Percentiles rank a stretch among this genome's conserved stretches.
phyloP scores from a whole-genome alignment of 352 stramenopile species.

The Pythium diclinum region DNA sequence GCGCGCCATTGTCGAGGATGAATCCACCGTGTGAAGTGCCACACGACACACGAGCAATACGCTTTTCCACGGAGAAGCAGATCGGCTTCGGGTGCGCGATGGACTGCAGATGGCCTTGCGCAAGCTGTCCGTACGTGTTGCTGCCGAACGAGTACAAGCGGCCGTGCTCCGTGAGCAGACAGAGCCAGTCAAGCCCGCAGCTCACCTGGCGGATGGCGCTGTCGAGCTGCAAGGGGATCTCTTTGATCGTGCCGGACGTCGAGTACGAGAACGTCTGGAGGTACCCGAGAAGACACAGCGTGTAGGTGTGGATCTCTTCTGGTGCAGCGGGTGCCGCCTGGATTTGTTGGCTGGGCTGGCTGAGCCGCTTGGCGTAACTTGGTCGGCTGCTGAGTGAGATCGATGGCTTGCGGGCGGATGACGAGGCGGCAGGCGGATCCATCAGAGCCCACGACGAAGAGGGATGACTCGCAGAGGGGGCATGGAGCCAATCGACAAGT shows the following conservation, averaged over 20 bases:
- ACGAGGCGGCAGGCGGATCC: neutral
- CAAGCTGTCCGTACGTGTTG: slow-evolving; percentile 64
- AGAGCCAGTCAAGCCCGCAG: slow-evolving; percentile 51
- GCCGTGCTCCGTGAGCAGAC: slow-evolving; percentile 43
- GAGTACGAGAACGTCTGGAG: slow-evolving; percentile 25
- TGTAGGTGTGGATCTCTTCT: slow-evolving; percentile 39
- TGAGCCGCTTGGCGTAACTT: neutral
- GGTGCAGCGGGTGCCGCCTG: neutral
- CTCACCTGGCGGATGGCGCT: slow-evolving; percentile 40
- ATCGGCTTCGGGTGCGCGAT: slow-evolving; percentile 28
- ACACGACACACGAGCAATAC: slow-evolving; percentile 49
- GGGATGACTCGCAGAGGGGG: neutral
- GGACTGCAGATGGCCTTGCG: slow-evolving; percentile 36
- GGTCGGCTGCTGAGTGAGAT: neutral
- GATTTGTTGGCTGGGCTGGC: neutral
- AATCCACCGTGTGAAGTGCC: slow-evolving; percentile 56
- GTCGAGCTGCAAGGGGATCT: slow-evolving; percentile 45
- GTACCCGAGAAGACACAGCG: slow-evolving; percentile 49
- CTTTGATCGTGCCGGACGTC: slow-evolving; percentile 21
- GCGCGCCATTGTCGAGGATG: slow-evolving; percentile 44
- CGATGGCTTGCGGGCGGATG: neutral
- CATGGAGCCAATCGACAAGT: neutral
- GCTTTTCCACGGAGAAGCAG: slow-evolving; percentile 29
- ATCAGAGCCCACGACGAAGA: neutral
- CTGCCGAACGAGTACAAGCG: slow-evolving; percentile 49